Conservation (phyloP, 495 filamentous ascomycete genomes). For the Talaromyces thailandensis region DNA sequence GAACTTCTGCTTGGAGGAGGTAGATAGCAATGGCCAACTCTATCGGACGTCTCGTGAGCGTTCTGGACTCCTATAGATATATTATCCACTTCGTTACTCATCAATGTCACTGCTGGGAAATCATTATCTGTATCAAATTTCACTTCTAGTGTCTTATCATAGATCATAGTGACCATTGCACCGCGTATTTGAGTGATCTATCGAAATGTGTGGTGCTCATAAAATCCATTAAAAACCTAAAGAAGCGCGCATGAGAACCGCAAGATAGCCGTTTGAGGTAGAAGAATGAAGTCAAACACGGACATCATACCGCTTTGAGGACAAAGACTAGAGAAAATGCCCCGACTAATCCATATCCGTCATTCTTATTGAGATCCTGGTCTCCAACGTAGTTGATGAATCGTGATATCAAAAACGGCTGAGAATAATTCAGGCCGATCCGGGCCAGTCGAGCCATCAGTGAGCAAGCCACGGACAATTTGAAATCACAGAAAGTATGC, state of each 20-base stretch:
- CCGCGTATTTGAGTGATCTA: conserved; percentile 51
- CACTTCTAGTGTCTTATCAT: conserved; percentile 34
- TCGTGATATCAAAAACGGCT: conserved; percentile 50
- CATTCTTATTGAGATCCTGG: conserved; percentile 17
- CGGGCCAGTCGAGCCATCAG: conserved; percentile 40
- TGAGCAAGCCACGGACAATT: conserved; percentile 27
- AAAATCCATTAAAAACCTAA: conserved; percentile 24
- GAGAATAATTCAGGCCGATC: conserved; percentile 48
- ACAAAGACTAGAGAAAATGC: conserved; percentile 52
- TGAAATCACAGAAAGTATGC: conserved; percentile 28
- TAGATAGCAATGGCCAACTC: conserved; percentile 52
- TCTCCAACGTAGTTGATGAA: conserved; percentile 32
- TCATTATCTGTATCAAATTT: conserved; percentile 24
- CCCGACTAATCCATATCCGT: conserved; percentile 56
- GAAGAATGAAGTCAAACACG: not conserved
- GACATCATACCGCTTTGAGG: conserved; percentile 44
- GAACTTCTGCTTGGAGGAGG: conserved; percentile 47
- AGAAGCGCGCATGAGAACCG: not conserved
- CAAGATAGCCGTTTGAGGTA: not conserved
- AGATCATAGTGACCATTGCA: conserved; percentile 48
- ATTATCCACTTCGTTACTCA: conserved; percentile 54
- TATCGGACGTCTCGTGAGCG: conserved; percentile 45
- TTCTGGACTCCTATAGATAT: conserved; percentile 37
- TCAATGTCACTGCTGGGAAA: conserved; percentile 46
- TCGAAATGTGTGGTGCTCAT: conserved; percentile 49